Evolutionary conservation across 768 basidiomycete species (phyloP).

Genomic region (Mycena olivaceomarginata): DNA sequence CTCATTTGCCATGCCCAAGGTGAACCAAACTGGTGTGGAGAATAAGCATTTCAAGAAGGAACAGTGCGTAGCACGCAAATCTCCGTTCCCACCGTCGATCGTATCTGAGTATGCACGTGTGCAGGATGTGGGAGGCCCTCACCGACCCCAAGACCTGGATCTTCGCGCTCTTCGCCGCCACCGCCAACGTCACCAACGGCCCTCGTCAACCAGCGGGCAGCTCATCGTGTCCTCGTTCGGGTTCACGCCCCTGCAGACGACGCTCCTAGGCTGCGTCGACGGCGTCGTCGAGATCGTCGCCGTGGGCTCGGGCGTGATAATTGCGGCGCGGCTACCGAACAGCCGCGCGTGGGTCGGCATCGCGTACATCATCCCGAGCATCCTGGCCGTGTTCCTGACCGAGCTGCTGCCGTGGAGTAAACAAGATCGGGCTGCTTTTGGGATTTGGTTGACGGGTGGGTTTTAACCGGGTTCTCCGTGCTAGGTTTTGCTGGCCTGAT

Average conservation of each 20-base stretch:
- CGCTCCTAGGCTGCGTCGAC: not conserved
- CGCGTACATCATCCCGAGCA: not conserved
- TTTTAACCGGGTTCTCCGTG: too few species aligned
- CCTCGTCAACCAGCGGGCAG: not conserved
- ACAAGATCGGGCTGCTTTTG: not conserved
- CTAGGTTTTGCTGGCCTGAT: too few species aligned
- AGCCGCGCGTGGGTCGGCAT: not conserved
- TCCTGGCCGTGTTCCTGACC: not conserved
- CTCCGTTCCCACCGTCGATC: not conserved
- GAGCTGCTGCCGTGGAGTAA: not conserved
- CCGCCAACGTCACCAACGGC: not conserved
- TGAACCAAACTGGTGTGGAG: slow-evolving; percentile 87
- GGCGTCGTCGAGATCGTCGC: not conserved
- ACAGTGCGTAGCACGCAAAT: slow-evolving; percentile 67
- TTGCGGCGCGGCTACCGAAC: not conserved
- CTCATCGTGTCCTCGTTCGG: not conserved
- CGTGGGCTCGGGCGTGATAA: not conserved
- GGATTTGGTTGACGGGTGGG: not conserved
- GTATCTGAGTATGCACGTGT: not conserved
- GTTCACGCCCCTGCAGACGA: not conserved
- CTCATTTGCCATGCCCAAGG: not conserved
- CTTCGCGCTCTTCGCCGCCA: not conserved
- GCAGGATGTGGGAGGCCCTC: not conserved
- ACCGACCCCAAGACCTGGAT: not conserved
- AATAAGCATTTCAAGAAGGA: slow-evolving; percentile 68